Evolutionary conservation across 2,329 filamentous ascomycete species (phyloP).

Genomic region (Cordyceps javanica): DNA sequence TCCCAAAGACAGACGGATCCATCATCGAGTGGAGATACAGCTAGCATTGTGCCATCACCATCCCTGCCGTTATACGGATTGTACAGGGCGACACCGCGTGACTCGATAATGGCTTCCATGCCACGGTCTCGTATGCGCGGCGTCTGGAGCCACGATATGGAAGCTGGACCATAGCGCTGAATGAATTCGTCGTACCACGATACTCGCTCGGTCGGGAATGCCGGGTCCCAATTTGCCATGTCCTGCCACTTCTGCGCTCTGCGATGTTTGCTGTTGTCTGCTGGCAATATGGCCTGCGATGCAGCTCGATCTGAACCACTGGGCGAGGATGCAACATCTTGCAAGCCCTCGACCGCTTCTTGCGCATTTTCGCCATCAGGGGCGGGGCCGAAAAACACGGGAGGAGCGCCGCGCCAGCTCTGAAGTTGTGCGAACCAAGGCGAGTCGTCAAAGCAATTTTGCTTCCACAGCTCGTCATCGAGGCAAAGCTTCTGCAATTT

Average conservation of each 20-base stretch:
- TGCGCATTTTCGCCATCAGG: neutral
- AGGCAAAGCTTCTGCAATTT: constrained; percentile 61
- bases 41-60: constrained; percentile 39
- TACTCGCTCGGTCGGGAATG: constrained; percentile 62
- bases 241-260: constrained; percentile 38
- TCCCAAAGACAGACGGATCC: constrained; percentile 88
- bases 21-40: constrained; percentile 76
- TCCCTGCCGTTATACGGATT: constrained; percentile 45
- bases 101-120: constrained; percentile 50
- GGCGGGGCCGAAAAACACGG: neutral
- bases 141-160: constrained; percentile 69
- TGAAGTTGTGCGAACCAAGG: constrained; percentile 57
- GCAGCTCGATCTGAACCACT: constrained; percentile 24
- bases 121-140: constrained; percentile 40
- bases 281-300: constrained; percentile 25
- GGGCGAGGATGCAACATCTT: constrained; percentile 1
- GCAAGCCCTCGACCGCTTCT: neutral
- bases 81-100: constrained; percentile 67
- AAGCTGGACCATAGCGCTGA: constrained; percentile 69
- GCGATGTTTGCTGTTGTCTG: constrained; percentile 21
- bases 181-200: constrained; percentile 90
- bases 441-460: constrained; percentile 66
- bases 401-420: neutral
- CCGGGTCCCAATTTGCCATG: constrained; percentile 77
- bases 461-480: constrained; percentile 72